phyloP scores from a whole-genome alignment of 73 alveolate genomes.

The Paraurostyla sp. region DNA sequence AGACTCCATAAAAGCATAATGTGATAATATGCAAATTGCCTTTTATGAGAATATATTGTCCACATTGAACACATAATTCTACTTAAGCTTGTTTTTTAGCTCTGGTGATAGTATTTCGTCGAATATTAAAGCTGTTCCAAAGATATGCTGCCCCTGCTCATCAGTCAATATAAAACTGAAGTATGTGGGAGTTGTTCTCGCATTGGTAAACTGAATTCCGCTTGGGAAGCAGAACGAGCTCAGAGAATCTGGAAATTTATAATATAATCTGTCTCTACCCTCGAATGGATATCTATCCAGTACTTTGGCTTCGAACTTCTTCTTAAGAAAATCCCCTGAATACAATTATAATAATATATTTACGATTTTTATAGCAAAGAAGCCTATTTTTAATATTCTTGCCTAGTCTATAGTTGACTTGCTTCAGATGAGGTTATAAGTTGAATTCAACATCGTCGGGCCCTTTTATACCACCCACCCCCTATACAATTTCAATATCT shows the following conservation, averaged over 20 bases:
- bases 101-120: slow-evolving; percentile 62
- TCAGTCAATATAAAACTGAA: slow-evolving; percentile 77
- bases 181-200: slow-evolving; percentile 59
- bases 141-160: slow-evolving; percentile 73
- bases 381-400: slow-evolving; percentile 56
- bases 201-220: slow-evolving; percentile 66
- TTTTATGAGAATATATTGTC: slow-evolving; percentile 66
- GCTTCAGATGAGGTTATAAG: slow-evolving; percentile 30
- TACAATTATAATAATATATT: background rate
- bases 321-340: slow-evolving; percentile 57
- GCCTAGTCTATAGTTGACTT: slow-evolving; percentile 66
- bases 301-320: slow-evolving; percentile 62
- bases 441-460: slow-evolving; percentile 47
- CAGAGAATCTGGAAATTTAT: slow-evolving; percentile 71
- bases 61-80: slow-evolving; percentile 15
- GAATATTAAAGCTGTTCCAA: slow-evolving; percentile 70
- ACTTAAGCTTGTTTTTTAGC: slow-evolving; percentile 22
- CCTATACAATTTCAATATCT: slow-evolving; percentile 63
- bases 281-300: slow-evolving; percentile 65
- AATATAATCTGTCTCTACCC: slow-evolving; percentile 56
- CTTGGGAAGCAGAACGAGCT: slow-evolving; percentile 76
- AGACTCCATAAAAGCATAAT: slow-evolving; percentile 77
- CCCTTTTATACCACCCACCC: slow-evolving; percentile 17
- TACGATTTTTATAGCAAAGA: slow-evolving; percentile 47
- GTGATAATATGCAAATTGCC: slow-evolving; percentile 77